phyloP scores from a whole-genome alignment of 2,329 filamentous ascomycete genomes.

The Alternaria longipes region DNA sequence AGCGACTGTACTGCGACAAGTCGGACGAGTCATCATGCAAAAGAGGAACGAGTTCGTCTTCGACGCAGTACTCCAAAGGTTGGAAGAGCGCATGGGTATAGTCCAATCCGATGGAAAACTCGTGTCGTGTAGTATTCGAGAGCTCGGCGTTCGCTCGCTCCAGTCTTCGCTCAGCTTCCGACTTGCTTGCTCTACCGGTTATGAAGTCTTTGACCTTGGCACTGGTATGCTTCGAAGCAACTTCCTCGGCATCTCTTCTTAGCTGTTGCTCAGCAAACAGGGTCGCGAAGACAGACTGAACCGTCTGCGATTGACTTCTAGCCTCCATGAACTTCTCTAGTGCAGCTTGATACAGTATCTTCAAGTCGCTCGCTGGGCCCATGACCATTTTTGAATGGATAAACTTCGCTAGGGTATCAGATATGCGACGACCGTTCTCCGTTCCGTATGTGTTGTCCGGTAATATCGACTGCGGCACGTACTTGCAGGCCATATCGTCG shows the following conservation, averaged over 20 bases:
- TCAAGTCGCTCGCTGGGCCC: conserved; percentile 61
- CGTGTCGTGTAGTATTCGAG: conserved; percentile 53
- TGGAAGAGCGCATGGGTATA: conserved; percentile 61
- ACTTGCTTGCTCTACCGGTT: conserved; percentile 46
- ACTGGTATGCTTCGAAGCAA: conserved; percentile 10
- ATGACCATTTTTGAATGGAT: conserved; percentile 61
- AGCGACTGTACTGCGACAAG: conserved; percentile 47
- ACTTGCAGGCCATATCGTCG: conserved; percentile 61
- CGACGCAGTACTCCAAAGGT: conserved; percentile 35
- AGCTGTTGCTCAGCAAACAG: conserved; percentile 66
- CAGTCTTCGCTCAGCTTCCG: conserved; percentile 42
- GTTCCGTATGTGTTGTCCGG: conserved; percentile 60
- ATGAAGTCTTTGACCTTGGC: conserved; percentile 29
- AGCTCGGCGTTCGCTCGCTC: conserved; percentile 35
- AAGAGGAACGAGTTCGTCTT: conserved; percentile 40
- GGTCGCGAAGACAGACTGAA: conserved; percentile 59
- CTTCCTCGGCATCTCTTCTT: conserved; percentile 54
- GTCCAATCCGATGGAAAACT: conserved; percentile 63
- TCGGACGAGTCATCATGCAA: conserved; percentile 48
- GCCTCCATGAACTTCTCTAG: conserved; percentile 48
- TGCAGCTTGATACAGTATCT: conserved; percentile 56
- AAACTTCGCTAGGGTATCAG: conserved; percentile 51
- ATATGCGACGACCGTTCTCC: conserved; percentile 50
- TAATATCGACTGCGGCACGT: conserved; percentile 62
- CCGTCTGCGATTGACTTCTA: conserved; percentile 42